Evolutionary conservation across 208 protist species (phyloP), one percentile per base, ranked within the genome.

Genomic region (Porcisia deanei): DNA sequence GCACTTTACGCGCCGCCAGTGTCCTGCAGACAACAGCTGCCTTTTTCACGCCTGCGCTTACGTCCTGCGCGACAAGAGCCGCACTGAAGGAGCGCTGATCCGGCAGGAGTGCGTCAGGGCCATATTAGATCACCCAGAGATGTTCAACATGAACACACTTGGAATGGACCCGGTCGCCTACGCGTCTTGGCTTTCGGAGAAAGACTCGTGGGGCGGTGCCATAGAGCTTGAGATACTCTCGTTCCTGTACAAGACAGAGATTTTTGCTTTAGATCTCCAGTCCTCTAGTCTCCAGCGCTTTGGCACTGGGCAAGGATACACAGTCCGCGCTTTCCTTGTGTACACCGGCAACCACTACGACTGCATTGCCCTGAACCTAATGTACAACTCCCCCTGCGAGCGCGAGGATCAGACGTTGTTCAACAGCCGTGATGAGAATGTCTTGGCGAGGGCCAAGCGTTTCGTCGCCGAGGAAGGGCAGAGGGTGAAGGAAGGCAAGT

Each of bases 311-410:
- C 72, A 81, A 66, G 87, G 79, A 43, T 98, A 98, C 88, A 89
- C 74, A 41, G 82, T 91, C 52, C 86, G 91, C 14, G 87, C 74
- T 5, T 98, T 98, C 83, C 75, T 99, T 64, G 87, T 98, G 2
- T 99, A 98, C 79, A 98, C 94, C 14, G 97, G 97, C 22, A 91
- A 94, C 70, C 97, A 99, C 84, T 99, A 98, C 85, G 97, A 98
- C 75, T 94, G 92, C 54, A 91, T 98, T 47, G 93, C 91, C 39
- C 89, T 98, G 87, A 96, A 93, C 58, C 70, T 82, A 14, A 80
- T 78, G 59, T 95, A 91, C 71, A 94, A 94, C 75, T 87, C 84
- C 12, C 34, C 85, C 14, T 80, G 54, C 9, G 93, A 97, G 71
- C 77, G 59, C 18, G 83, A 91, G 9, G 96, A 98, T 78, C 91